Conservation (phyloP, 148 eudicot genomes). For the Amaranthus palmeri region DNA sequence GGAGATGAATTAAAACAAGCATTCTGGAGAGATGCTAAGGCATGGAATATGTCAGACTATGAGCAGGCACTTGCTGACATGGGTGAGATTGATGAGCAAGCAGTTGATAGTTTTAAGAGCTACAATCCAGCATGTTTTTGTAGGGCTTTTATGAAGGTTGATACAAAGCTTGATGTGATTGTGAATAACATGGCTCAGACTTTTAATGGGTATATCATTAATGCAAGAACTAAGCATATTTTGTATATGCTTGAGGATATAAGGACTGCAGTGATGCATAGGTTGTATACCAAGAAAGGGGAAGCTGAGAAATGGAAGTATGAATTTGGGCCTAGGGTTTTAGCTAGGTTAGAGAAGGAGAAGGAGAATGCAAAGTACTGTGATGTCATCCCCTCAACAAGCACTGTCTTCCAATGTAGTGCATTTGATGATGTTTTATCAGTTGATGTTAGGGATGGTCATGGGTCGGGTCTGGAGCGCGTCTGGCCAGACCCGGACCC, state of each 20-base stretch:
- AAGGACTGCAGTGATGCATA: not conserved
- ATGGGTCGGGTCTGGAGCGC: too few species aligned
- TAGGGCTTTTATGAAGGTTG: not conserved
- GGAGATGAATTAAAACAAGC: not conserved
- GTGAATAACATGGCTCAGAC: not conserved
- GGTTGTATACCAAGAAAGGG: not conserved
- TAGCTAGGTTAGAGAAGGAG: not conserved
- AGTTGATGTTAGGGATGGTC: not conserved
- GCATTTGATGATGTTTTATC: not conserved
- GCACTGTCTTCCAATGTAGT: not conserved
- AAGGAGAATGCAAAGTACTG: not conserved
- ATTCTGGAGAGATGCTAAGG: not conserved
- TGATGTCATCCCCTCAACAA: not conserved
- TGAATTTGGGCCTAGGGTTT: not conserved
- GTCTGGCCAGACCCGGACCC: too few species aligned
- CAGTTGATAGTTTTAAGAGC: not conserved
- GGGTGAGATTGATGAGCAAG: not conserved
- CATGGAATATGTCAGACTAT: not conserved
- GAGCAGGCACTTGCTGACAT: not conserved
- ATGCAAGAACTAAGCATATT: slow-evolving; percentile 8
- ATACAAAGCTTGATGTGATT: not conserved
- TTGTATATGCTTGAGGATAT: not conserved
- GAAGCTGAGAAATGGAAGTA: not conserved
- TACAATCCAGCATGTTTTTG: not conserved
- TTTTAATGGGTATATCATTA: not conserved